These are phyloP conservation scores for Mariannaea sp. DNA, from an alignment of 2,329 filamentous ascomycete species.

Conservation along the genomic window DNA sequence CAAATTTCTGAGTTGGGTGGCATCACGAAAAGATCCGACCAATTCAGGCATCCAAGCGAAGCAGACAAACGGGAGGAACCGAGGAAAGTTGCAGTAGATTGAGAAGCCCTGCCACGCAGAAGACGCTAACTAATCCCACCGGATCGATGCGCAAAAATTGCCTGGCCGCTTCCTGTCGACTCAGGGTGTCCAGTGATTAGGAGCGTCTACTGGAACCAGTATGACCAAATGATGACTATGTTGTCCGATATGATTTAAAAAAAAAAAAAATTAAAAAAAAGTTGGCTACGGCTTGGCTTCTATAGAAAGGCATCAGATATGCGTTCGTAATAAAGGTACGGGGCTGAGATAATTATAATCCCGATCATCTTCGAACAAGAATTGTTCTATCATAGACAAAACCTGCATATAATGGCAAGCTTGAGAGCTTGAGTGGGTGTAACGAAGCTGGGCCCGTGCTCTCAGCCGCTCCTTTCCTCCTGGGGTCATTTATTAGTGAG, in stretches of 20 bases:
- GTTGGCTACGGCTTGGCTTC: too few species aligned
- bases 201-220: constrained; percentile 5
- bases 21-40: constrained; percentile 1
- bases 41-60: background rate
- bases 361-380: too few species aligned
- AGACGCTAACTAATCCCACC: background rate
- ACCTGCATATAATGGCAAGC: constrained; percentile 3
- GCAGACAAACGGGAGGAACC: background rate
- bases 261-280: too few species aligned
- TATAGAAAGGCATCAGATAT: too few species aligned
- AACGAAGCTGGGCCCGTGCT: constrained; percentile 28
- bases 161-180: constrained; percentile 5
- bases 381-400: too few species aligned
- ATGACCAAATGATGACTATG: too few species aligned
- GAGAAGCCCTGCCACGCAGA: too few species aligned
- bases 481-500: constrained; percentile 36
- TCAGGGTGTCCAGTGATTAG: constrained; percentile 6
- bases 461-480: constrained; percentile 27
- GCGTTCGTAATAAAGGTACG: too few species aligned
- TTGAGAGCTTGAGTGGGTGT: constrained; percentile 28
- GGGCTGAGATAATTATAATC: too few species aligned
- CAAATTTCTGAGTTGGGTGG: background rate
- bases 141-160: background rate
- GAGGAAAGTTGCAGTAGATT: background rate
- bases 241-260: too few species aligned